These are phyloP conservation scores for Pseudocercospora fuligena DNA, from an alignment of 2,329 filamentous ascomycete genomes.

Conservation along the genomic window DNA sequence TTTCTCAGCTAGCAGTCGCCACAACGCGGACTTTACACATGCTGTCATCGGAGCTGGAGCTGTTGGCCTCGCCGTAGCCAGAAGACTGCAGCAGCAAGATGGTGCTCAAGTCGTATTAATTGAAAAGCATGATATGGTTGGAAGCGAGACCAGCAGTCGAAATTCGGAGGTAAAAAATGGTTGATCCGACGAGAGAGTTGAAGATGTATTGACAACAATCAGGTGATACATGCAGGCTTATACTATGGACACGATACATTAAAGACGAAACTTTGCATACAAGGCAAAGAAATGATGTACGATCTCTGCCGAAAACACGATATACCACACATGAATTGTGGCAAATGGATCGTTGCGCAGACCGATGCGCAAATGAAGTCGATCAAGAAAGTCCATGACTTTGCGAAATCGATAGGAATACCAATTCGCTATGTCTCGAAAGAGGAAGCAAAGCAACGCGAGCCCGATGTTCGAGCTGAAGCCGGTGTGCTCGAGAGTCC, in stretches of 20 bases:
- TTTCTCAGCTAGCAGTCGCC: constrained; percentile 51
- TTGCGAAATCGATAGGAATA: constrained; percentile 62
- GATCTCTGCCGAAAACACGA: constrained; percentile 69
- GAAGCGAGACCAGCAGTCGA: constrained; percentile 84
- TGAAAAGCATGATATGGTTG: constrained; percentile 75
- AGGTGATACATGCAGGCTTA: constrained; percentile 92
- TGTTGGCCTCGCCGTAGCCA: constrained; percentile 79
- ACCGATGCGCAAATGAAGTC: constrained; percentile 70
- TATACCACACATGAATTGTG: constrained; percentile 75
- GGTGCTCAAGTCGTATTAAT: constrained; percentile 74
- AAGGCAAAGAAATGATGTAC: constrained; percentile 78
- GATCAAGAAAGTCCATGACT: constrained; percentile 61
- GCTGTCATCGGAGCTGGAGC: constrained; percentile 72
- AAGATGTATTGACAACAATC: constrained; percentile 5
- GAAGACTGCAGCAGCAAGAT: constrained; percentile 67
- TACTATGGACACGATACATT: constrained; percentile 80
- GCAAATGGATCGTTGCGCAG: constrained; percentile 96
- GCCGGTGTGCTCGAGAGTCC: constrained; percentile 80
- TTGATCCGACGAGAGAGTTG: not conserved
- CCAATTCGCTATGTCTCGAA: constrained; percentile 72
- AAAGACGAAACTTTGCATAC: constrained; percentile 83
- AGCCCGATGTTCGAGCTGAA: constrained; percentile 75
- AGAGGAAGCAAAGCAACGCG: constrained; percentile 65
- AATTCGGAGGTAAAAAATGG: constrained; percentile 73
- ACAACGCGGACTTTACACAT: constrained; percentile 65